A percentile compares a stretch with the other conserved stretches of the same genome.
Evolutionary conservation across 768 basidiomycete species (phyloP).

Genomic region (Collybia mongolica): DNA sequence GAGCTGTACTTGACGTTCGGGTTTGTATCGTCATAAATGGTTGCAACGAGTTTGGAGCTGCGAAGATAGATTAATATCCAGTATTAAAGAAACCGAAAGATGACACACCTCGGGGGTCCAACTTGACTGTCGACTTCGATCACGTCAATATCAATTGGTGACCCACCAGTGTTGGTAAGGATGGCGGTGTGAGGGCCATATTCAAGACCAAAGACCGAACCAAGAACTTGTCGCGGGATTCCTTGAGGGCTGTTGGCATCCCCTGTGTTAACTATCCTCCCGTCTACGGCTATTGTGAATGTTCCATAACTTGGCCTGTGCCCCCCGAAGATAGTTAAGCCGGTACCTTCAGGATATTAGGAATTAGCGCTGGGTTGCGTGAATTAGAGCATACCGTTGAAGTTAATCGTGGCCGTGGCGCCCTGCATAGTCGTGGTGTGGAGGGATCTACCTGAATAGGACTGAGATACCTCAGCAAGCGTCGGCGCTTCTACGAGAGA

Average conservation of each 20-base stretch:
- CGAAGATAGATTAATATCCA: slow-evolving; percentile 3
- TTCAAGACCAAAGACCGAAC: slow-evolving; percentile 36
- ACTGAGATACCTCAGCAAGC: slow-evolving; percentile 20
- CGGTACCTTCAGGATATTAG: too few relatives aligned
- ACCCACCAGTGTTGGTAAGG: slow-evolving; percentile 41
- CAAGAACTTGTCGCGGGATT: slow-evolving; percentile 38
- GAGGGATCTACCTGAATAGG: slow-evolving; percentile 37
- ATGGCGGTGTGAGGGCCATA: slow-evolving; percentile 48
- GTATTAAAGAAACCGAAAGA: not conserved
- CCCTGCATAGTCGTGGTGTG: slow-evolving; percentile 42
- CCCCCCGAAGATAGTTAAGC: slow-evolving; percentile 39
- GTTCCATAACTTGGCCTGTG: slow-evolving; percentile 43
- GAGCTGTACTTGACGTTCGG: slow-evolving; percentile 33
- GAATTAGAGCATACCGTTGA: slow-evolving; percentile 37
- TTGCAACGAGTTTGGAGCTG: slow-evolving; percentile 23
- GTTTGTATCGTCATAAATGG: slow-evolving; percentile 40
- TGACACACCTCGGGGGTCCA: slow-evolving; percentile 34
- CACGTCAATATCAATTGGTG: slow-evolving; percentile 50
- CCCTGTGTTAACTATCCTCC: slow-evolving; percentile 30
- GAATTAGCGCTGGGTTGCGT: too few relatives aligned
- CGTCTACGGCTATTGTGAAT: slow-evolving; percentile 45
- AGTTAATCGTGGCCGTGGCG: slow-evolving; percentile 48
- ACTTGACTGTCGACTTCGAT: slow-evolving; percentile 41
- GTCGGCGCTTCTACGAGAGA: not conserved
- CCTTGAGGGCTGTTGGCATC: slow-evolving; percentile 27